phyloP scores from a whole-genome alignment of 192 early-diverging fungal species.

The Chytriomyces confervae region DNA sequence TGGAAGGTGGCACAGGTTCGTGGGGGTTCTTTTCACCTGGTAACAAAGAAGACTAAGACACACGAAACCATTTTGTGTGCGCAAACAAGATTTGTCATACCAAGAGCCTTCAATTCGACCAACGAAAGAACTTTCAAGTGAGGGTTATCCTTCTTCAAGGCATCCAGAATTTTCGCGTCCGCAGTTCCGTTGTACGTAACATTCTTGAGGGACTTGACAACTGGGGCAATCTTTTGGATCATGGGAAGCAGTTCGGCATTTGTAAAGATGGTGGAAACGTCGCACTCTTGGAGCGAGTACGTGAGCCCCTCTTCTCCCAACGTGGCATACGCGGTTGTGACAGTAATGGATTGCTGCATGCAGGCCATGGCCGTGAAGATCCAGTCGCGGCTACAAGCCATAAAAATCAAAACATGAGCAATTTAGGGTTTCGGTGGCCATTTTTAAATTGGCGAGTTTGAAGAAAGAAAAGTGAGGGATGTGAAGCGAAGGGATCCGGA shows the following conservation, averaged over 20 bases:
- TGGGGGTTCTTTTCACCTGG: conserved; percentile 65
- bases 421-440: not conserved
- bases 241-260: conserved; percentile 73
- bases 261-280: conserved; percentile 74
- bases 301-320: conserved; percentile 83
- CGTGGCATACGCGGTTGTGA: conserved; percentile 79
- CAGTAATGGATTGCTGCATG: conserved; percentile 72
- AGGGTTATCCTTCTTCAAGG: not conserved
- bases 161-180: conserved; percentile 3
- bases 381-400: conserved; percentile 61
- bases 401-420: conserved; percentile 28
- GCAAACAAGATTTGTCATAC: not conserved
- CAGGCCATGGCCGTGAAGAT: conserved; percentile 65
- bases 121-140: conserved; percentile 45
- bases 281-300: conserved; percentile 85
- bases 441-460: not conserved
- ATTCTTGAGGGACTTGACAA: conserved; percentile 64
- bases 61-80: not conserved
- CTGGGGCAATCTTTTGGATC: conserved; percentile 61
- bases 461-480: not conserved
- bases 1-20: conserved; percentile 66
- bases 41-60: not conserved
- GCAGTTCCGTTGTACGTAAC: conserved; percentile 76
- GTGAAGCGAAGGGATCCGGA: not conserved
- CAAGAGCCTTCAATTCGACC: conserved; percentile 70